These are phyloP conservation scores for Penicillium sp. DNA, from an alignment of 2,329 filamentous ascomycete genomes.

Conservation along the genomic window DNA sequence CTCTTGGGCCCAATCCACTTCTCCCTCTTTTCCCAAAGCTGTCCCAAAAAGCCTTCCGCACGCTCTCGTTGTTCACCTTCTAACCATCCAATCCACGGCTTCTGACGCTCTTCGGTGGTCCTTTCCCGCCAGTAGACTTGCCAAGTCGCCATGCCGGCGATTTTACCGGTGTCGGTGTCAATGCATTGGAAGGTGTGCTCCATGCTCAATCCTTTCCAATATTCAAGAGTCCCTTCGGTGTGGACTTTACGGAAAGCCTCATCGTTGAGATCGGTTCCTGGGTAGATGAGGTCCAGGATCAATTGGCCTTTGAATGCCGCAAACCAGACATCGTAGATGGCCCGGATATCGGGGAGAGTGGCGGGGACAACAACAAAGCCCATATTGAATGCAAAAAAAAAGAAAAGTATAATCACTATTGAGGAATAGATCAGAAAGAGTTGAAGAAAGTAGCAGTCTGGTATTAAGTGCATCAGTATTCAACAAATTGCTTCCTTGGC, in stretches of 20 bases:
- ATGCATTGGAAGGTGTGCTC: conserved; percentile 50
- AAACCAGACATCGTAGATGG: conserved; percentile 27
- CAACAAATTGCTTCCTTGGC: background rate
- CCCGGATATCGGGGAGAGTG: conserved; percentile 17
- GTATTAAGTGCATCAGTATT: background rate
- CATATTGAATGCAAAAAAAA: conserved; percentile 28
- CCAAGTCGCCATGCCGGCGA: conserved; percentile 51
- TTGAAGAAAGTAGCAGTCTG: background rate
- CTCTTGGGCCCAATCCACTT: conserved; percentile 4
- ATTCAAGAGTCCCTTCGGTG: conserved; percentile 43
- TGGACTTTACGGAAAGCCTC: conserved; percentile 48
- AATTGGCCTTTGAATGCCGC: conserved; percentile 31
- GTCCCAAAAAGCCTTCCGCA: conserved; percentile 41
- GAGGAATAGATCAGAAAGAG: background rate
- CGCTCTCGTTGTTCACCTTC: conserved; percentile 46
- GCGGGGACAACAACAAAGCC: conserved; percentile 45
- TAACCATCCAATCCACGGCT: conserved; percentile 50
- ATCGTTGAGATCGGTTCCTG: conserved; percentile 30
- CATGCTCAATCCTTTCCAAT: conserved; percentile 36
- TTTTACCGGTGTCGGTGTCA: conserved; percentile 45
- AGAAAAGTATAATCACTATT: background rate
- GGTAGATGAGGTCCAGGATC: conserved; percentile 48
- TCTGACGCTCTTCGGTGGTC: conserved; percentile 45
- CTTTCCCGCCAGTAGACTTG: conserved; percentile 45
- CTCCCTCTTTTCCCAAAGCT: conserved; percentile 41